phyloP scores from a whole-genome alignment of 2,329 filamentous ascomycete genomes.

The Sclerotinia glacialis region DNA sequence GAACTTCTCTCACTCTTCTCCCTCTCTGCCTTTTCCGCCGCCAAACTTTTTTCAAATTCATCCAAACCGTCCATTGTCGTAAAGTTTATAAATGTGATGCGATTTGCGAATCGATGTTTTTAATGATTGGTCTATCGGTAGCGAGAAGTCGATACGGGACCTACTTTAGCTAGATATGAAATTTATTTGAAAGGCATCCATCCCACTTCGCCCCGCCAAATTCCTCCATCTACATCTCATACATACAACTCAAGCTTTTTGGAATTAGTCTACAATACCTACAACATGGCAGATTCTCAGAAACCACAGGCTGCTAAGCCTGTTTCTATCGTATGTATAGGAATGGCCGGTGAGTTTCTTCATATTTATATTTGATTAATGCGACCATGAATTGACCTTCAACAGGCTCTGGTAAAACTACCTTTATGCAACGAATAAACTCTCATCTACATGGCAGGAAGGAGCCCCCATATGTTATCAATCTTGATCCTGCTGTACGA shows the following conservation, averaged over 20 bases:
- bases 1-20: slow-evolving; percentile 48
- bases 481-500: slow-evolving; percentile 92
- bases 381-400: slow-evolving; percentile 13
- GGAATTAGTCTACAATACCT: neutral
- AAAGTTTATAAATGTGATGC: slow-evolving; percentile 17
- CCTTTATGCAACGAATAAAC: slow-evolving; percentile 98
- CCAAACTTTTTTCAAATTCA: slow-evolving; percentile 77
- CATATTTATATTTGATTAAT: neutral
- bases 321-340: slow-evolving; percentile 85
- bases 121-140: neutral
- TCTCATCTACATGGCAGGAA: slow-evolving; percentile 81
- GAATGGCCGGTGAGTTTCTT: slow-evolving; percentile 74
- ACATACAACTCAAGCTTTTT: slow-evolving; percentile 9
- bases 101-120: slow-evolving; percentile 16
- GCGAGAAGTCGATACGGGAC: slow-evolving; percentile 16
- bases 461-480: slow-evolving; percentile 88
- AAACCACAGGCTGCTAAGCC: slow-evolving; percentile 47
- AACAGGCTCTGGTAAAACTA: slow-evolving; percentile 92
- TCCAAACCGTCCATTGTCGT: slow-evolving; percentile 52
- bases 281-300: slow-evolving; percentile 43
- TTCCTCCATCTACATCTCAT: slow-evolving; percentile 13
- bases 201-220: slow-evolving; percentile 34
- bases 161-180: slow-evolving; percentile 23
- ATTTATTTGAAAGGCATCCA: slow-evolving; percentile 28
- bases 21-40: slow-evolving; percentile 58